Percentiles rank a stretch among this genome's conserved stretches.
These are phyloP conservation scores for Phytophthora pini DNA, from an alignment of 352 stramenopile genomes.

Conservation along the genomic window DNA sequence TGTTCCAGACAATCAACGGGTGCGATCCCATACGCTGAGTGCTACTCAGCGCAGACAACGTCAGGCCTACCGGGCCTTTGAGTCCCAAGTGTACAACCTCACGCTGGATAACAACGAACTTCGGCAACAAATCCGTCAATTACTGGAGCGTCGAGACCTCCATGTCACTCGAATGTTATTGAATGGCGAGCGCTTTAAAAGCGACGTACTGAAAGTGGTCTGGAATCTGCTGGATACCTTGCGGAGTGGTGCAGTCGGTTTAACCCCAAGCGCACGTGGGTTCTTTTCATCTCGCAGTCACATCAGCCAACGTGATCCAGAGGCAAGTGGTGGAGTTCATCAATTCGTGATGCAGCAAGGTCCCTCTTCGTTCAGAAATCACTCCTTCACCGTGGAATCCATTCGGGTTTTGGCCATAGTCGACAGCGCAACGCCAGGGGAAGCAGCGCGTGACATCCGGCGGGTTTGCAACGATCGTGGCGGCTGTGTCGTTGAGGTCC, in stretches of 20 bases:
- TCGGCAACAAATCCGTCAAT: constrained; percentile 29
- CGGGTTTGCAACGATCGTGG: constrained; percentile 6
- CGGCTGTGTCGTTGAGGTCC: constrained; percentile 27
- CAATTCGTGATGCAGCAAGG: constrained; percentile 44
- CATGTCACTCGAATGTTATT: constrained; percentile 13
- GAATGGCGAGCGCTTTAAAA: constrained; percentile 24
- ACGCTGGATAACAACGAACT: constrained; percentile 42
- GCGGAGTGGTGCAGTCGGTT: constrained; percentile 1
- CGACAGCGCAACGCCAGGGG: neutral
- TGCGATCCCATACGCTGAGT: constrained; percentile 24
- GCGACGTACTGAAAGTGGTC: constrained; percentile 24
- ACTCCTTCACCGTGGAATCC: constrained; percentile 20
- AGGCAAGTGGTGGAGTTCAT: constrained; percentile 18
- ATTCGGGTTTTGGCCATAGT: constrained; percentile 25
- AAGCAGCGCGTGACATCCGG: constrained; percentile 13
- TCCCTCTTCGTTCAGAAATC: constrained; percentile 28
- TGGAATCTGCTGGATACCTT: constrained; percentile 28
- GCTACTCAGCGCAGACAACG: constrained; percentile 14
- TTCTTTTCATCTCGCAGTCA: constrained; percentile 26
- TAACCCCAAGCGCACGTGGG: constrained; percentile 11
- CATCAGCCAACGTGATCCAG: constrained; percentile 9
- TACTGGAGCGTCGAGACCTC: constrained; percentile 25
- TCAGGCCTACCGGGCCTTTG: constrained; percentile 13
- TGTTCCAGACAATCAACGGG: constrained; percentile 24
- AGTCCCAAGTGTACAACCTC: constrained; percentile 36